These are phyloP conservation scores for Magnolia kwangsiensis DNA, from an alignment of 164 flowering plant species.

Conservation along the genomic window DNA sequence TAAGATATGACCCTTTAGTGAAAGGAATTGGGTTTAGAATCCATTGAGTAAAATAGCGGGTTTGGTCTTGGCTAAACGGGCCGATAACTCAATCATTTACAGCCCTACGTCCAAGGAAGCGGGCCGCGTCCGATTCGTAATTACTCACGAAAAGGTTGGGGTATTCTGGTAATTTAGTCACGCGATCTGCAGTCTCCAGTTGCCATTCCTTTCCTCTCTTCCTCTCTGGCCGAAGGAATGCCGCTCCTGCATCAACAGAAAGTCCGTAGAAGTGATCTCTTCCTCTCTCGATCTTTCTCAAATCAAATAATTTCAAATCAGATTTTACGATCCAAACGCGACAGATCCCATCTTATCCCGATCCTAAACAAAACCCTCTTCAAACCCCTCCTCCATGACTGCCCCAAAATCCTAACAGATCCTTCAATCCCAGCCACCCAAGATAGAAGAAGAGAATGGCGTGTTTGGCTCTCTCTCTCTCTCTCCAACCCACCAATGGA, in stretches of 20 bases:
- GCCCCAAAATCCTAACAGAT: not conserved
- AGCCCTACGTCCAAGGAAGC: too few species aligned
- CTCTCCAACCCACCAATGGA: constrained; percentile 86
- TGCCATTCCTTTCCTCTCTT: not conserved
- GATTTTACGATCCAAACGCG: not conserved
- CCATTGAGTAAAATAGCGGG: too few species aligned
- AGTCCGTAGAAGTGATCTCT: not conserved
- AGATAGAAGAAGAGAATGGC: constrained; percentile 45
- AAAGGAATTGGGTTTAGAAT: too few species aligned
- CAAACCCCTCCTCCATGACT: not conserved
- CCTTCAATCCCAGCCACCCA: not conserved
- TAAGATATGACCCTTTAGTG: too few species aligned
- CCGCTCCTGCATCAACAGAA: not conserved
- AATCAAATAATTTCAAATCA: not conserved
- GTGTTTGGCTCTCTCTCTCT: constrained; percentile 77
- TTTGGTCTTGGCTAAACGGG: too few species aligned
- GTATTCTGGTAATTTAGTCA: too few species aligned
- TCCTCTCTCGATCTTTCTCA: not conserved
- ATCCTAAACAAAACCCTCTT: not conserved
- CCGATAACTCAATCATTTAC: too few species aligned
- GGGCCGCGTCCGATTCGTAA: too few species aligned
- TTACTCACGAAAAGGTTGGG: too few species aligned
- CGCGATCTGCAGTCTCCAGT: not conserved
- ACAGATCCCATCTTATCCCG: not conserved
- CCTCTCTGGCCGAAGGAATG: not conserved